Base-by-base conservation (phyloP, 2,329 filamentous ascomycete genomes). In the Aspergillus novofumigatus region DNA sequence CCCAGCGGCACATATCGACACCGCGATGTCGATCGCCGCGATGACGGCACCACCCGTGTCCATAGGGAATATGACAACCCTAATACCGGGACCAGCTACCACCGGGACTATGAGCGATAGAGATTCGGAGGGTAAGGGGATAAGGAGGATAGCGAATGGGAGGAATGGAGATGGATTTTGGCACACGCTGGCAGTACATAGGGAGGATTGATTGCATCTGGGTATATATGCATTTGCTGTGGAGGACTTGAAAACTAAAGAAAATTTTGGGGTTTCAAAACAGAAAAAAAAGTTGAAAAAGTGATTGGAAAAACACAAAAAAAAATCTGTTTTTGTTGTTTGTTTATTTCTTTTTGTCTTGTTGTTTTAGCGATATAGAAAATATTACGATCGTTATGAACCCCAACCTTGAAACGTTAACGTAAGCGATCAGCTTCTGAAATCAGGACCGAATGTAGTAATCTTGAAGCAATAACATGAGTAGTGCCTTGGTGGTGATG, bases 61-160 rank as follows among this genome's bases (percentile, higher is more conserved):
- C 69, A 71, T 53, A 62, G 67, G 35, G 70, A 72, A 56, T 72
- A 72, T 49, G 63, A 65, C 29, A 71, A 71, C 45, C 68, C 69
- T 20, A 72, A 71, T 54, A 72, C 68, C 2, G 68, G 69, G 50
- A 72, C 68, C 41, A 68, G 64, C 53, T 71, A 71, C 56, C 68
- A 71, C 47, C 63, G 69, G 23, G 70, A 72, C 52, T 71, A 69
- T 59, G 69, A 72, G 56, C 60, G 65, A 35, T 67, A 62, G 58
- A 51, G 28, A 52, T 32, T 52, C 17, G 32, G 21, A 45, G 47
- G 49, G 49, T 11, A 11, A 4, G 3, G 9, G 10, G 29, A 11
- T 14, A 35, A 14, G 11, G 32, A 35, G 32, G 65, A 47, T 67
- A 61, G 57, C 48, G 28, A 51, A 14, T 52, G 29, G 32, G 21